Percentiles rank a stretch among this genome's conserved stretches.
Evolutionary conservation across 176 grass and related monocot species (phyloP).

Genomic region (Sorghum bicolor): DNA sequence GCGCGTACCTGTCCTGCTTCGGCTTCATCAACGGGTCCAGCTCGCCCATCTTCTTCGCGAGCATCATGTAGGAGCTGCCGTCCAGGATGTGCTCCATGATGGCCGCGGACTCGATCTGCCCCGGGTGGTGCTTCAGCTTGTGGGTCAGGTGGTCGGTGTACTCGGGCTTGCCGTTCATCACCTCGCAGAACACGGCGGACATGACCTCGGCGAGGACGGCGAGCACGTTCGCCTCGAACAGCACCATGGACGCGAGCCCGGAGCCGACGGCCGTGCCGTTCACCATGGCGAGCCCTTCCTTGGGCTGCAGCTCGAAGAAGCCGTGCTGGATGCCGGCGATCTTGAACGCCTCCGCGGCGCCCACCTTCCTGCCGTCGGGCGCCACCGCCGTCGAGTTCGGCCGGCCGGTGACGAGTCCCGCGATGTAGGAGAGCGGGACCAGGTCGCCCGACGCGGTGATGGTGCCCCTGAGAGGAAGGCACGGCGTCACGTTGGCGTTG

Average conservation of each 20-base stretch:
- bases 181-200: constrained; percentile 83
- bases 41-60: constrained; percentile 66
- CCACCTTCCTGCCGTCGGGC: constrained; percentile 28
- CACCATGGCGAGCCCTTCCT: constrained; percentile 85
- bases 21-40: constrained; percentile 82
- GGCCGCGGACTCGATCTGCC: constrained; percentile 86
- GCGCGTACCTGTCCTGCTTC: constrained; percentile 90
- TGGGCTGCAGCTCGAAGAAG: constrained; percentile 81
- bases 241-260: constrained; percentile 66
- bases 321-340: constrained; percentile 46
- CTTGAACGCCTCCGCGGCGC: constrained; percentile 51
- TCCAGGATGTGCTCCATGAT: constrained; percentile 92
- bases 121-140: constrained; percentile 92
- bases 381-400: constrained; percentile 44
- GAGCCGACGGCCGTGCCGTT: constrained; percentile 87
- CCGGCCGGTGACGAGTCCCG: constrained; percentile 70
- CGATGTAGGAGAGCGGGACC: constrained; percentile 82
- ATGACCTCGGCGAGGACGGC: constrained; percentile 57
- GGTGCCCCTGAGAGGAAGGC: constrained; percentile 79
- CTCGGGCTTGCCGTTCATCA: constrained; percentile 85
- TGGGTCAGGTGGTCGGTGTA: constrained; percentile 88
- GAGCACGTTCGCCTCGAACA: constrained; percentile 75
- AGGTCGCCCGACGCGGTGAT: constrained; percentile 84
- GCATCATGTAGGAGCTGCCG: constrained; percentile 73
- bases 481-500: constrained; percentile 78